Percentiles rank a stretch among this genome's conserved stretches.
These are phyloP conservation scores for Stramenopiles sp. DNA, from an alignment of 352 stramenopile genomes.

Conservation along the genomic window DNA sequence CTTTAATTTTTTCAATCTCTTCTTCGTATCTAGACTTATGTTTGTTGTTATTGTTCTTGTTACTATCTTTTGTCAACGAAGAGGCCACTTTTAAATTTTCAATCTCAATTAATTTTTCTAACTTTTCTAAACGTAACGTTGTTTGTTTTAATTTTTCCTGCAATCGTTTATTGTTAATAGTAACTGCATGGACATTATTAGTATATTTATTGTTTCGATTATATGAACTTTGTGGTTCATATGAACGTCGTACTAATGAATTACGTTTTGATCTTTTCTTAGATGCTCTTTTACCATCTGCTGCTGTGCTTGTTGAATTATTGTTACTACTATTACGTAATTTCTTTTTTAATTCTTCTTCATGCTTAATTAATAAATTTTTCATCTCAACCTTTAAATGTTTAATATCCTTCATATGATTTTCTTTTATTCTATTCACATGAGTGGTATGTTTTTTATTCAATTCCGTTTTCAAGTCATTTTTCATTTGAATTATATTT, in stretches of 20 bases:
- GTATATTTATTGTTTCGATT: too few relatives aligned
- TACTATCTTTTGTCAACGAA: background rate
- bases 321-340: background rate
- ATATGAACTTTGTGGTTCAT: background rate
- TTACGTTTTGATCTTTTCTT: background rate
- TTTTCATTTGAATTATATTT: background rate
- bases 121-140: background rate
- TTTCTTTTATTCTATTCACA: background rate
- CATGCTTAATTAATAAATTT: background rate
- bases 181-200: too few relatives aligned
- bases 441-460: background rate
- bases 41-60: background rate
- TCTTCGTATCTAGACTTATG: background rate
- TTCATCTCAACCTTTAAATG: background rate
- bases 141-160: background rate
- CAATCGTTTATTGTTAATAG: background rate
- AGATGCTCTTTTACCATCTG: background rate
- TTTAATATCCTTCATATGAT: background rate
- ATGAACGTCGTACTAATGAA: background rate
- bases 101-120: background rate
- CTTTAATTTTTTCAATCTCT: background rate
- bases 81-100: background rate
- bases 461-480: background rate
- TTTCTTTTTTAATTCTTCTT: background rate
- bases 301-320: too few relatives aligned